Percentiles rank a stretch among this genome's conserved stretches.
phyloP scores from a whole-genome alignment of 202 grass and related monocot genomes.

The Bolboschoenoplectus hybrid region DNA sequence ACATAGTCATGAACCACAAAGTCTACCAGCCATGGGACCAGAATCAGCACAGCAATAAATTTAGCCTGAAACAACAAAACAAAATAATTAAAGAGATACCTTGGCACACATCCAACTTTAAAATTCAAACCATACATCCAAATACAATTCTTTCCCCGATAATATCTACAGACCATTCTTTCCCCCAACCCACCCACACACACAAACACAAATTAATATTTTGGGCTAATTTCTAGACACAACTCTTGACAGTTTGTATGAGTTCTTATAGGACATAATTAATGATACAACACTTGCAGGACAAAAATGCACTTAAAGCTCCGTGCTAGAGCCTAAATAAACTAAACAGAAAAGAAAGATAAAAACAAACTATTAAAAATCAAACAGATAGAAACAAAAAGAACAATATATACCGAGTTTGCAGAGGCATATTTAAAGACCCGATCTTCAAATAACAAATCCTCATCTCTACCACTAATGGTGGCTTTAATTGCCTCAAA shows the following conservation, averaged over 20 bases:
- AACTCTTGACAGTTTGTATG: neutral
- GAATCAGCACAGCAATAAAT: conserved; percentile 78
- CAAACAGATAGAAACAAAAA: conserved; percentile 2
- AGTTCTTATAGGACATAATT: conserved; percentile 4
- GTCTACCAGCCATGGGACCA: conserved; percentile 71
- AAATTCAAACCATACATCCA: neutral
- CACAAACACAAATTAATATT: neutral
- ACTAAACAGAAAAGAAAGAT: conserved; percentile 8
- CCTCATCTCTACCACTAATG: conserved; percentile 59
- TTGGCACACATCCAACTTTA: conserved; percentile 9
- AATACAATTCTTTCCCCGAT: neutral
- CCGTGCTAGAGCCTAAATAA: neutral
- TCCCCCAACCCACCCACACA: neutral
- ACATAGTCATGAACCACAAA: conserved; percentile 92
- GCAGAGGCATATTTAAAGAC: conserved; percentile 79
- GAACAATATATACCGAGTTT: conserved; percentile 59
- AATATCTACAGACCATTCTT: neutral
- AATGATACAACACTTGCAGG: neutral
- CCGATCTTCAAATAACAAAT: conserved; percentile 86
- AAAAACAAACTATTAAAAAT: neutral
- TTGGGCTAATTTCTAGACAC: neutral
- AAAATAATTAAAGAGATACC: conserved; percentile 12
- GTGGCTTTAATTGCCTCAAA: conserved; percentile 56
- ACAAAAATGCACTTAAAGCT: neutral
- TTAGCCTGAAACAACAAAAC: conserved; percentile 60